A percentile compares a stretch with the other conserved stretches of the same genome.
Conservation (phyloP, 1,284 basidiomycete species). For the Cutaneotrichosporon sp. region DNA sequence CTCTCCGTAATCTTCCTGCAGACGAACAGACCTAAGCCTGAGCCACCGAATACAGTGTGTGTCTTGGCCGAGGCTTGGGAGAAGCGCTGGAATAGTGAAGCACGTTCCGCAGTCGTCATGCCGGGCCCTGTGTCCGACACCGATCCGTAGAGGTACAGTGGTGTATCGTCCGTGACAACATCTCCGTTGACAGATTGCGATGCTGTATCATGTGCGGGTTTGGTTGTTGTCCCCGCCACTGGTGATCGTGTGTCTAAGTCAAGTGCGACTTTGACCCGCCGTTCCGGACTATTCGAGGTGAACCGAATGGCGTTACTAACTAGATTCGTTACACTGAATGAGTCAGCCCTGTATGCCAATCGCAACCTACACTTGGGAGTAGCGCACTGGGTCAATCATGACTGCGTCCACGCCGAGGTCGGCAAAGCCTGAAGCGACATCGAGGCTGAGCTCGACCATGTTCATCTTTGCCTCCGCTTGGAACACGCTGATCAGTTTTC, state of each 20-base stretch:
- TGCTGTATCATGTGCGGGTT: background rate
- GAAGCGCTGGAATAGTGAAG: constrained; percentile 28
- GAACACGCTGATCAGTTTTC: constrained; percentile 35
- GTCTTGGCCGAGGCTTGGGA: constrained; percentile 26
- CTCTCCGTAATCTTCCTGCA: constrained; percentile 27
- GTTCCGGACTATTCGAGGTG: constrained; percentile 12
- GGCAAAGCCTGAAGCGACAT: constrained; percentile 6
- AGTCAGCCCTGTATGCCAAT: background rate
- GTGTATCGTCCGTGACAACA: constrained; percentile 6
- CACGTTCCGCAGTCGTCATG: constrained; percentile 22
- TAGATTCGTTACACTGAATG: constrained; percentile 24
- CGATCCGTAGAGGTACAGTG: constrained; percentile 16
- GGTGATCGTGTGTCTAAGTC: constrained; percentile 22
- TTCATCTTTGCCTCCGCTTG: constrained; percentile 40
- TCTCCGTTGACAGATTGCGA: too few species aligned
- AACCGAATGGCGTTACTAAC: constrained; percentile 28
- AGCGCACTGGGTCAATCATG: constrained; percentile 27
- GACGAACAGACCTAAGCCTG: constrained; percentile 31
- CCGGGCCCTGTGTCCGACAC: constrained; percentile 31
- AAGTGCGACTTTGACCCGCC: constrained; percentile 8
- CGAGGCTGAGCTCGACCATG: constrained; percentile 22
- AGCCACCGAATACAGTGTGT: constrained; percentile 31
- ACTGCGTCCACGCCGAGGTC: constrained; percentile 7
- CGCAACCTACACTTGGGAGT: constrained; percentile 20
- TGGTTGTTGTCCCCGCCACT: constrained; percentile 12